phyloP scores from a whole-genome alignment of 306 rosid species.

The Trifolium pratense region DNA sequence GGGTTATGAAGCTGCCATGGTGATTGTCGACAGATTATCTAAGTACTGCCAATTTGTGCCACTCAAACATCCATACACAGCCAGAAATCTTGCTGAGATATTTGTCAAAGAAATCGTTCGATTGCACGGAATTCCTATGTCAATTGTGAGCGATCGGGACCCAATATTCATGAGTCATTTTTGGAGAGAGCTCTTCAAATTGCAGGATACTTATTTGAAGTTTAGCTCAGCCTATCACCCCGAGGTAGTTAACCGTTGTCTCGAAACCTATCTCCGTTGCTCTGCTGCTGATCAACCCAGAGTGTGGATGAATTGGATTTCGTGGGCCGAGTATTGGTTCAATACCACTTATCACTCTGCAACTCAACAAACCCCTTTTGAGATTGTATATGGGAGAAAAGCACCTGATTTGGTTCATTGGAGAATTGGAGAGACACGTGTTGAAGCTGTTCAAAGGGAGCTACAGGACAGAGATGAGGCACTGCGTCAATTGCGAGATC shows the following conservation, averaged over 20 bases:
- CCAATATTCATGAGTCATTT: no score
- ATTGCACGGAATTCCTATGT: no score
- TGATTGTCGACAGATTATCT: no score
- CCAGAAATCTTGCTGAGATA: no score
- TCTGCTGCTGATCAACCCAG: neutral
- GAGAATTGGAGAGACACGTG: neutral
- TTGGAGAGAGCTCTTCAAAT: no score
- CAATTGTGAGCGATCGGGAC: no score
- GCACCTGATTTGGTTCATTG: neutral
- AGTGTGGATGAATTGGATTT: neutral
- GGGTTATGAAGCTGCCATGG: no score
- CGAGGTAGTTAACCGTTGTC: neutral
- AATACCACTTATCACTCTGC: neutral
- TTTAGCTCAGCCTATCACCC: neutral
- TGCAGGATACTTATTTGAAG: no score
- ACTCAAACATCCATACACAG: no score
- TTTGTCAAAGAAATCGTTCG: no score
- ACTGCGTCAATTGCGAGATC: neutral
- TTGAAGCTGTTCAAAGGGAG: neutral
- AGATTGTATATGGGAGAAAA: neutral
- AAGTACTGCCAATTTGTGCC: no score
- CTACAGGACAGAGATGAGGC: neutral
- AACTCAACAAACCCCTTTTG: neutral
- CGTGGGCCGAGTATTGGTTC: neutral
- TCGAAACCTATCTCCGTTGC: neutral